phyloP scores from a whole-genome alignment of 345 rosid species.

The Citrus trifoliata region DNA sequence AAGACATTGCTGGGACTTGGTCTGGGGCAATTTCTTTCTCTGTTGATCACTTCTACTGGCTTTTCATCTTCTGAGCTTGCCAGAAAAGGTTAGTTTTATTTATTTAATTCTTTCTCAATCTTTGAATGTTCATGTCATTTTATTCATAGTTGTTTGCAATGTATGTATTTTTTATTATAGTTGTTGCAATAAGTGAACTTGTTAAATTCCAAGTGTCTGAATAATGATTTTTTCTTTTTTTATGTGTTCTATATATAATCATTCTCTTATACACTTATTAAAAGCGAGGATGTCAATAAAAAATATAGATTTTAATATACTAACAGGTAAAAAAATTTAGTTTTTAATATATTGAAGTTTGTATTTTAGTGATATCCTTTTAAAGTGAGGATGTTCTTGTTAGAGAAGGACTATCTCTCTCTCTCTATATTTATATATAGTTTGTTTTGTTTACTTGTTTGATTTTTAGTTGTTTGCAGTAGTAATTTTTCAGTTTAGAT shows the following conservation, averaged over 20 bases:
- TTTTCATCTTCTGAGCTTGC: slow-evolving; percentile 59
- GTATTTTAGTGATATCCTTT: no score
- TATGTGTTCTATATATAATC: no score
- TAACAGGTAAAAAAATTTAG: no score
- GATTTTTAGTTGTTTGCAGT: not conserved
- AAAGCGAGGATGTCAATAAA: no score
- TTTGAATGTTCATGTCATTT: not conserved
- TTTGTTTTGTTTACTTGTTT: not conserved
- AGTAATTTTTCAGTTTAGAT: not conserved
- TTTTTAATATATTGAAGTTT: not conserved
- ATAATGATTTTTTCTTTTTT: not conserved
- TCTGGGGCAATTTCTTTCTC: slow-evolving; percentile 72
- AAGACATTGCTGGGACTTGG: slow-evolving; percentile 67
- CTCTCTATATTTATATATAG: no score
- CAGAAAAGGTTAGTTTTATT: slow-evolving; percentile 47
- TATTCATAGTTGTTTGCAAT: not conserved
- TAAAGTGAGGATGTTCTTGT: no score
- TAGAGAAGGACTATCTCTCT: no score
- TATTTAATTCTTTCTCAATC: not conserved
- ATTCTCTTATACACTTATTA: no score
- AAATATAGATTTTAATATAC: no score
- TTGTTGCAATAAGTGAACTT: not conserved
- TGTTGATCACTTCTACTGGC: slow-evolving; percentile 49
- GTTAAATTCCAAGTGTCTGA: not conserved
- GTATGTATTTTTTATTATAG: not conserved